Percentiles rank a stretch among this genome's conserved stretches.
phyloP scores from a whole-genome alignment of 78 protist species.

The Protostelium mycophagum region DNA sequence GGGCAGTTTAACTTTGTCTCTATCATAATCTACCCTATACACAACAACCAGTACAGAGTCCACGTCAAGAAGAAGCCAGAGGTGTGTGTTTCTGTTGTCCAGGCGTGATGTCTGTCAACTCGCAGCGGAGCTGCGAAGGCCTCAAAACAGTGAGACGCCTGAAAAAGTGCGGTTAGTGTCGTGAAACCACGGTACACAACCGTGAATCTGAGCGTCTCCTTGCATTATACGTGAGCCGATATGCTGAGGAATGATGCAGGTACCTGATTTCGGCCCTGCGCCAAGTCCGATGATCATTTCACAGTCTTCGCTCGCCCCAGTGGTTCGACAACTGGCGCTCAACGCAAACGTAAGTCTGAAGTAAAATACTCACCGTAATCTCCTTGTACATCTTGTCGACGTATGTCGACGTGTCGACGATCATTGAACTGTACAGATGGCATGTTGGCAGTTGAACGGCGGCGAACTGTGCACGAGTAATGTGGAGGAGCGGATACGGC shows the following conservation, averaged over 20 bases:
- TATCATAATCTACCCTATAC: conserved; percentile 42
- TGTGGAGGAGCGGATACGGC: conserved; percentile 50
- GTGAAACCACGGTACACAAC: not conserved
- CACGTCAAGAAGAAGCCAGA: conserved; percentile 59
- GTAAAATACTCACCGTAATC: not conserved
- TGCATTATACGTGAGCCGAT: no score
- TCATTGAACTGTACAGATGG: not conserved
- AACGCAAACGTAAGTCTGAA: conserved; percentile 27
- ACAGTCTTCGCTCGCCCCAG: conserved; percentile 25
- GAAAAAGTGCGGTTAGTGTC: no score
- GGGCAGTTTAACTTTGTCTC: conserved; percentile 67
- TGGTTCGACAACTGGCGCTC: conserved; percentile 48
- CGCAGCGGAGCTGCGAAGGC: no score
- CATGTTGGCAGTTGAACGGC: conserved; percentile 42
- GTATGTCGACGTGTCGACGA: not conserved
- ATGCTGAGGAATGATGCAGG: not conserved
- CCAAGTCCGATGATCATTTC: conserved; percentile 38
- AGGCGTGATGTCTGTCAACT: not conserved
- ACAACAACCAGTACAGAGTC: conserved; percentile 34
- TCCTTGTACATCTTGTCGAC: not conserved
- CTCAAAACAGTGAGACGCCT: no score
- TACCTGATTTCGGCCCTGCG: conserved; percentile 55
- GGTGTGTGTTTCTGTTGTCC: not conserved
- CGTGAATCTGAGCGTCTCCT: no score
- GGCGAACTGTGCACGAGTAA: conserved; percentile 43